These are phyloP conservation scores for Dichotomopilus funicola DNA, from an alignment of 2,329 filamentous ascomycete genomes.

Conservation along the genomic window DNA sequence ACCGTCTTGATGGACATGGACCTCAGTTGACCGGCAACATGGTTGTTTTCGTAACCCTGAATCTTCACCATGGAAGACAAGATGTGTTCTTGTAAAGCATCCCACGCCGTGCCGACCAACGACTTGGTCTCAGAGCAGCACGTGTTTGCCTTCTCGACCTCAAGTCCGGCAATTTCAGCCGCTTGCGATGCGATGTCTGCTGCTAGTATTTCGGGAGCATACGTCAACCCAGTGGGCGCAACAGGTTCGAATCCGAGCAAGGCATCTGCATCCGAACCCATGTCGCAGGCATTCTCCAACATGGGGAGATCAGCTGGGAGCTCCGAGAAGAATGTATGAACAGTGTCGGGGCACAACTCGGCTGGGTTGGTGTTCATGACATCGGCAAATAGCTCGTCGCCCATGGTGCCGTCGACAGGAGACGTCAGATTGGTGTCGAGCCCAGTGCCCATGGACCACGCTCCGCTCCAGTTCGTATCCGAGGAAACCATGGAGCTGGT, in stretches of 20 bases:
- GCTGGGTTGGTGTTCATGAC: slow-evolving; percentile 17
- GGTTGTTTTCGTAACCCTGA: slow-evolving; percentile 34
- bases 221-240: slow-evolving; percentile 21
- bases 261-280: slow-evolving; percentile 33
- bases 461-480: slow-evolving; percentile 38
- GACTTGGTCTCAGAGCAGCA: slow-evolving; percentile 31
- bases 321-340: slow-evolving; percentile 34
- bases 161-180: slow-evolving; percentile 17
- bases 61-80: slow-evolving; percentile 40
- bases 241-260: slow-evolving; percentile 27
- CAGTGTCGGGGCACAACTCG: slow-evolving; percentile 25
- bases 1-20: slow-evolving; percentile 35
- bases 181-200: slow-evolving; percentile 24
- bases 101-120: slow-evolving; percentile 40
- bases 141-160: slow-evolving; percentile 17
- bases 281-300: slow-evolving; percentile 13
- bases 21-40: slow-evolving; percentile 36
- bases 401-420: slow-evolving; percentile 33
- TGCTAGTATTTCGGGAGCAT: slow-evolving; percentile 33
- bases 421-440: slow-evolving; percentile 41
- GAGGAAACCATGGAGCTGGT: slow-evolving; percentile 40
- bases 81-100: slow-evolving; percentile 41
- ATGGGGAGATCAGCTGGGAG: slow-evolving; percentile 34
- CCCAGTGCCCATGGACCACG: slow-evolving; percentile 36
- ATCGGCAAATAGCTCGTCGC: slow-evolving; percentile 26